Evolutionary conservation across 1,284 basidiomycete species (phyloP).

Genomic region (Pterulicium gracile): DNA sequence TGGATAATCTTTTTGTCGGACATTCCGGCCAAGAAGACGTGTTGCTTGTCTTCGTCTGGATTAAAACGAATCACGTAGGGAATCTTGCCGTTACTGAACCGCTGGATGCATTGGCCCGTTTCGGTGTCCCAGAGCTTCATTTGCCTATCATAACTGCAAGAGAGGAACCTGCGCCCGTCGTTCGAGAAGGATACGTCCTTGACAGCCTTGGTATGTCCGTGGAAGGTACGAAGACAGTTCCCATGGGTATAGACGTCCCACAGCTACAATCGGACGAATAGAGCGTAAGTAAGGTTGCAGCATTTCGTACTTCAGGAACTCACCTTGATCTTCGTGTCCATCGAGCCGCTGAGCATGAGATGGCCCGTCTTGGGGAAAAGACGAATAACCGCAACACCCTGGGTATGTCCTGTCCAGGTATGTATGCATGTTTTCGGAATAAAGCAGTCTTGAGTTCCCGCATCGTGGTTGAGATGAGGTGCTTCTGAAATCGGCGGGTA

Average conservation of each 20-base stretch:
- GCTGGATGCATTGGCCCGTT: conserved; percentile 91
- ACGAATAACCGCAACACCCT: conserved; percentile 89
- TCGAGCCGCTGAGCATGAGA: conserved; percentile 85
- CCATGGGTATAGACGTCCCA: conserved; percentile 99
- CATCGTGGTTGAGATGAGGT: conserved; percentile 69
- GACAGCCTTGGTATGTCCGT: conserved; percentile 94
- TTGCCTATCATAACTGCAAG: conserved; percentile 89
- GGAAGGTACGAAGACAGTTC: conserved; percentile 93
- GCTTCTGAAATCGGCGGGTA: conserved; percentile 79
- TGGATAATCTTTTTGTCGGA: conserved; percentile 98
- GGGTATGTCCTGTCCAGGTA: conserved; percentile 97
- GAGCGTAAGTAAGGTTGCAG: conserved; percentile 6
- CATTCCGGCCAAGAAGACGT: conserved; percentile 97
- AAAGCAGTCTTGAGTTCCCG: conserved; percentile 84
- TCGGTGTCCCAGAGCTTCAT: conserved; percentile 99
- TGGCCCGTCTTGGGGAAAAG: conserved; percentile 92
- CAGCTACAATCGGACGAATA: conserved; percentile 40
- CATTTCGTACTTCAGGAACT: conserved; percentile 13
- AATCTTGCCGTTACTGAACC: conserved; percentile 94
- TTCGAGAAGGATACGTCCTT: conserved; percentile 95
- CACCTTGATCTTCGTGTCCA: conserved; percentile 99
- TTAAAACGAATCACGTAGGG: conserved; percentile 94
- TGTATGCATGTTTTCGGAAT: conserved; percentile 94
- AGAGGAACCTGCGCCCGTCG: conserved; percentile 84
- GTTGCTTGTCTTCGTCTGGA: conserved; percentile 91